A percentile compares a stretch with the other conserved stretches of the same genome.
Evolutionary conservation across 306 rosid genomes (phyloP).

Genomic region (Begonia peltatifolia): DNA sequence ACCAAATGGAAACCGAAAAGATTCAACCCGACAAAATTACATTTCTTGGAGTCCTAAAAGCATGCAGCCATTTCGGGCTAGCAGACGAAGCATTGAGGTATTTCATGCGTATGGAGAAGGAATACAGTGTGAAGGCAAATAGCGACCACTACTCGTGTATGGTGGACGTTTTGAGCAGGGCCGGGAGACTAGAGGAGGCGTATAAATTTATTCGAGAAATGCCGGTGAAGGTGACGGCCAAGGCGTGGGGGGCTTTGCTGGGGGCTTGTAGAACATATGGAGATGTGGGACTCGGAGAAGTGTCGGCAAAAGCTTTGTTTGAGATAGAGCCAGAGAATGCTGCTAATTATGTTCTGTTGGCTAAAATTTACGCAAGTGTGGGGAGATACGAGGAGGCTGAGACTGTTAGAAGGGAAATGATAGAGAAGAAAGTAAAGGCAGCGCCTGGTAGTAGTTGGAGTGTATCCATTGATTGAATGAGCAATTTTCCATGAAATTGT

Average conservation of each 20-base stretch:
- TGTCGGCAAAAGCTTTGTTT: conserved; percentile 47
- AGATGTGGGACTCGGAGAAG: conserved; percentile 46
- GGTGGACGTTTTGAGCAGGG: conserved; percentile 64
- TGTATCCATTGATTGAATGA: conserved; percentile 13
- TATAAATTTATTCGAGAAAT: conserved; percentile 39
- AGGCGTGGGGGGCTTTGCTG: conserved; percentile 74
- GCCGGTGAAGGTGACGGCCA: conserved; percentile 67
- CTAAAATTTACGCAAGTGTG: conserved; percentile 44
- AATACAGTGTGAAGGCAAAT: conserved; percentile 34
- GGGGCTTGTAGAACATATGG: conserved; percentile 68
- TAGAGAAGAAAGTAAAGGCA: conserved; percentile 41
- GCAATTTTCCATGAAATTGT: no score
- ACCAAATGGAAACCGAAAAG: conserved; percentile 34
- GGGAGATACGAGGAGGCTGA: conserved; percentile 62
- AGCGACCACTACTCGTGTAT: conserved; percentile 76
- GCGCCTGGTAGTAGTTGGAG: conserved; percentile 63
- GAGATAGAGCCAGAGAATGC: conserved; percentile 71
- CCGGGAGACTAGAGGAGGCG: conserved; percentile 62
- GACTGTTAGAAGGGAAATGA: conserved; percentile 37
- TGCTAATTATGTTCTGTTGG: conserved; percentile 56
- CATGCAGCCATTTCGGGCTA: conserved; percentile 66
- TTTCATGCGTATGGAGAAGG: conserved; percentile 34
- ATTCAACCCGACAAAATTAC: conserved; percentile 55
- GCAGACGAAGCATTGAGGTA: conserved; percentile 51
- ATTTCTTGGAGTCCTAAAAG: conserved; percentile 55